phyloP scores from a whole-genome alignment of 2,329 filamentous ascomycete species.

The Diplodia scrobiculata region DNA sequence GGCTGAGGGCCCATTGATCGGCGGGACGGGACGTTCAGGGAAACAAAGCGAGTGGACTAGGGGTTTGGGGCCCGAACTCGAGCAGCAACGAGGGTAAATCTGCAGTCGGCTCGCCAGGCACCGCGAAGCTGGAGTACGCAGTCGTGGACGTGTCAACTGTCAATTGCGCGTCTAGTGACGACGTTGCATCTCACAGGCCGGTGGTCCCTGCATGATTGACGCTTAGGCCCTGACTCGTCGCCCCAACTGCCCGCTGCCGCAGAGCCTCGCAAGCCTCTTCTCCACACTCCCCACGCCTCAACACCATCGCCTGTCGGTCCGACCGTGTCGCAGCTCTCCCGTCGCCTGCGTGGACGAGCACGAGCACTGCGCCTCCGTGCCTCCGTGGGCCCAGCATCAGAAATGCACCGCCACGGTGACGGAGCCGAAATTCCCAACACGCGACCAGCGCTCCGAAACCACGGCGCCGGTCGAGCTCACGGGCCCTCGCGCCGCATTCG shows the following conservation, averaged over 20 bases:
- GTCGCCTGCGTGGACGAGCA: neutral
- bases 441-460: neutral
- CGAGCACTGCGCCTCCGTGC: neutral
- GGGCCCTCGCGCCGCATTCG: neutral
- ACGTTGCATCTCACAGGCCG: conserved; percentile 20
- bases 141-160: conserved; percentile 11
- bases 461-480: neutral
- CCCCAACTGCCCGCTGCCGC: conserved; percentile 15
- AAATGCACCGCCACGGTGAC: neutral
- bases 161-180: conserved; percentile 27
- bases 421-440: neutral
- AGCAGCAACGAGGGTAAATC: neutral
- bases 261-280: conserved; percentile 17
- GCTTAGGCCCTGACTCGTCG: conserved; percentile 13
- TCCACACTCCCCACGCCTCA: conserved; percentile 4
- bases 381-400: neutral
- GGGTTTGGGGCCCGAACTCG: neutral
- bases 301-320: conserved; percentile 1
- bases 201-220: conserved; percentile 24
- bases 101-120: neutral
- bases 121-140: neutral
- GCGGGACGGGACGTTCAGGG: neutral
- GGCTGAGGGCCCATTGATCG: conserved; percentile 26
- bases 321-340: neutral
- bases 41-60: neutral